phyloP scores from a whole-genome alignment of 148 eudicot genomes.

The Cornus controversa region DNA sequence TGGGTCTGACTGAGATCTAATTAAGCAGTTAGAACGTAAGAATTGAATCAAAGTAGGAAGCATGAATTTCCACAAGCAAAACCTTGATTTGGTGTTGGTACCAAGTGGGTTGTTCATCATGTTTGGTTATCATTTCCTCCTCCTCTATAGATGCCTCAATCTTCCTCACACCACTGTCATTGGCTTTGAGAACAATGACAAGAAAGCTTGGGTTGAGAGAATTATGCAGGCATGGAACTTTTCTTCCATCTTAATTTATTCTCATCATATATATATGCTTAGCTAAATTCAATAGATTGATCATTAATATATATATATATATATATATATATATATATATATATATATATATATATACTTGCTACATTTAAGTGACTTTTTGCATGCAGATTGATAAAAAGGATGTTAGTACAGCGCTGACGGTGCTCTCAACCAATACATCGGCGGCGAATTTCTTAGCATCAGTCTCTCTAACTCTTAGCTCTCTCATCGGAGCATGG shows the following conservation, averaged over 20 bases:
- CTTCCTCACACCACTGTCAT: conserved; percentile 54
- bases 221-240: conserved; percentile 40
- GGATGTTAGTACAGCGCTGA: conserved; percentile 23
- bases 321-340: too few species aligned
- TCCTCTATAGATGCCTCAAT: conserved; percentile 44
- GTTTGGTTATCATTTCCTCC: conserved; percentile 64
- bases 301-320: too few species aligned
- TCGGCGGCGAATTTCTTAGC: conserved; percentile 53
- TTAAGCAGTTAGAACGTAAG: not conserved
- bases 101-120: conserved; percentile 63
- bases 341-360: not conserved
- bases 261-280: not conserved
- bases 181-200: conserved; percentile 71
- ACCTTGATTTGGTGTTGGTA: conserved; percentile 67
- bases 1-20: not conserved
- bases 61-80: conserved; percentile 47
- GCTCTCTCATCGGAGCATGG: conserved; percentile 67
- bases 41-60: not conserved
- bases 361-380: not conserved
- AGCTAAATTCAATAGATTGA: not conserved
- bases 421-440: conserved; percentile 40
- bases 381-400: conserved; percentile 29
- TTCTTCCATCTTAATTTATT: not conserved
- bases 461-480: conserved; percentile 45
- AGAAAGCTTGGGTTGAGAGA: conserved; percentile 62